Base-by-base conservation (phyloP, 2,329 filamentous ascomycete genomes). In the Cadophora gregata region DNA sequence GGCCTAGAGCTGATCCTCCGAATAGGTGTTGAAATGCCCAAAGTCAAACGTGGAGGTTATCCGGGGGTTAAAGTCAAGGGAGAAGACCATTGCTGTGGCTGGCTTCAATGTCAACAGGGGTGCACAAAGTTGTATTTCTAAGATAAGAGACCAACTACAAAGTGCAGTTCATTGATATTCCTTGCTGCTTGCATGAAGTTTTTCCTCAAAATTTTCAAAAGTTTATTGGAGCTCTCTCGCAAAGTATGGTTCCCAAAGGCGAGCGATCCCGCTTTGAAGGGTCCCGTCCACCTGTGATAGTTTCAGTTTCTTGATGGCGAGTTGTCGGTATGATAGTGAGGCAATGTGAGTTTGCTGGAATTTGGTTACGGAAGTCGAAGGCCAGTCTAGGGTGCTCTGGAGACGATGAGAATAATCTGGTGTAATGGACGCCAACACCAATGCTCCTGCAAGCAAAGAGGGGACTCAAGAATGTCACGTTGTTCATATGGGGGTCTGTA, bases 41-140 rank as follows among this genome's bases (percentile, higher is more conserved):
- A 91, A 89, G 74, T 88, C 89, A 1, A 83, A 87, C 67, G 78
- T 92, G 1, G 81, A 85, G 51, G 84, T 93, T 48, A 83, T 84
- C 14, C 86, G 86, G 19, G 90, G 90, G 0, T 75, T 84, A 62
- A 92, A 88, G 76, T 88, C 86, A 24, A 82, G 85, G 65, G 85
- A 89, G 51, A 93, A 93, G 78, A 88, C 83, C 0, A 77, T 91
- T 53, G 72, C 77, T 71, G 66, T 80, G 68, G 42, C 59, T 73
- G 63, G 72, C 33, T 61, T 74, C 59, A 73, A 80, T 72, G 67
- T 71, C 8, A 62, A 74, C 31, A 77, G 77, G 0, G 77, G 79
- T 53, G 76, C 78, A 61, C 69, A 78, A 10, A 67, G 61, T 0
- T 77, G 74, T 51, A 64, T 79, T 1, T 71, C 68, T 16, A 71